Percentiles rank a stretch among this genome's conserved stretches.
phyloP scores from a whole-genome alignment of 108 stramenopile genomes.

The Skeletonema marinoi region DNA sequence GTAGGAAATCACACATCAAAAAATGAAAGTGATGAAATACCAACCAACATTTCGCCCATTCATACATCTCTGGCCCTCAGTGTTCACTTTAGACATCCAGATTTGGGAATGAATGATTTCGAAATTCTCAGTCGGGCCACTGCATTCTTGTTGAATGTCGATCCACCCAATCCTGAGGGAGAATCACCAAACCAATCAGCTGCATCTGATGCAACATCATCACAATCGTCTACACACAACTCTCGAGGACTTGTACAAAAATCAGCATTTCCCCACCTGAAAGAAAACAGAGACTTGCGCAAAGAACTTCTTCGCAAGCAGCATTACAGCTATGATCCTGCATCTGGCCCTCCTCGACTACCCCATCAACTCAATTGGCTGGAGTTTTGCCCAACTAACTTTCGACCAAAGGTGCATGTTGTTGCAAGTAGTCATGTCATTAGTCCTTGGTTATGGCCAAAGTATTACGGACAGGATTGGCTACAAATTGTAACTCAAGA shows the following conservation, averaged over 20 bases:
- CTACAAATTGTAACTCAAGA: constrained; percentile 62
- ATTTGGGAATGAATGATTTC: constrained; percentile 85
- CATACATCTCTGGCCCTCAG: constrained; percentile 74
- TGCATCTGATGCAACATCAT: background rate
- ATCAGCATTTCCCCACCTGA: constrained; percentile 36
- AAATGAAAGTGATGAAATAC: background rate
- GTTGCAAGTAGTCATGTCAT: constrained; percentile 82
- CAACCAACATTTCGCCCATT: constrained; percentile 21
- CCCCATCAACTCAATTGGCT: constrained; percentile 77
- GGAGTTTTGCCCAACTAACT: constrained; percentile 75
- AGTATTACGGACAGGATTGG: constrained; percentile 88
- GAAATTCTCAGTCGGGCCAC: constrained; percentile 83
- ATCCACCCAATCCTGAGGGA: constrained; percentile 52
- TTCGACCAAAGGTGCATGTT: constrained; percentile 76
- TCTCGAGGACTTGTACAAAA: constrained; percentile 47
- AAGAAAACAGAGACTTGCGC: constrained; percentile 27
- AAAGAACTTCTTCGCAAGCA: constrained; percentile 48
- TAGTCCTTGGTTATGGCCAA: constrained; percentile 81
- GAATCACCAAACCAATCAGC: background rate
- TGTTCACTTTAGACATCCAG: constrained; percentile 82
- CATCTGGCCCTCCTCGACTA: constrained; percentile 54
- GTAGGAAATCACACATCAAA: background rate
- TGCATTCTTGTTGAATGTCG: constrained; percentile 77
- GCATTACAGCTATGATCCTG: constrained; percentile 64
- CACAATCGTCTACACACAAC: constrained; percentile 9